Base-by-base conservation (phyloP, 768 basidiomycete species). In the Cystobasidium ongulense region DNA sequence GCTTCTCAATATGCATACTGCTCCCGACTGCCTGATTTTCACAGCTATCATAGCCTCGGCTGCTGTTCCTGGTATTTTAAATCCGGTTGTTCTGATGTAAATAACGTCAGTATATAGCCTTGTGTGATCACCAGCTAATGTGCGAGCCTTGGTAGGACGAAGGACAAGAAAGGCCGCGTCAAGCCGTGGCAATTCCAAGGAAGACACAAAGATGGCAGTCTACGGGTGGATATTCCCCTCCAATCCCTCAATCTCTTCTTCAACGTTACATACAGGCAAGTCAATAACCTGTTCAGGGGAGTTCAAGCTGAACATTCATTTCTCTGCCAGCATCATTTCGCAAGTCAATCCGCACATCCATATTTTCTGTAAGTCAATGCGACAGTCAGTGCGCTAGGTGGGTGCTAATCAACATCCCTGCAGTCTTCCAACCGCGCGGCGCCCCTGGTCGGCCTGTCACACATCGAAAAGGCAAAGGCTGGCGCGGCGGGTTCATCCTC, bases 391-490 rank as follows among this genome's bases (percentile, higher is more conserved):
- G 7, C 5, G 67, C 2, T 25, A 25, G 15, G 25, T 65, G 27
- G 50, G 41, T 4, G 33, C 54, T 75, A 21, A 74, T 31, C 5
- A 18, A 8, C 29, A 2, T 66, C 5, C 70, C 36, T 73, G 73
- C 61, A 65, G 71, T 71, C 68, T 78, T 74, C 50, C 75, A 75
- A 31, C 74, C 76, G 10, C 62, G 89, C 78, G 92, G 91, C 21
- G 91, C 90, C 0, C 88, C 90, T 10, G 94, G 94, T 38, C 90
- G 89, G 78, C 96, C 96, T 0, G 95, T 98, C 0, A 91, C 92
- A 3, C 93, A 96, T 81, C 86, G 92, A 11, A 92, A 90, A 81
- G 92, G 91, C 46, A 95, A 91, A 87, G 92, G 94, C 0, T 98
- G 95, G 96, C 84, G 95, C 79, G 96, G 78, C 21, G 79, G 78